Evolutionary conservation across 192 early-diverging fungal species (phyloP), one percentile per base, ranked within the genome.

Genomic region (Mortierella claussenii): DNA sequence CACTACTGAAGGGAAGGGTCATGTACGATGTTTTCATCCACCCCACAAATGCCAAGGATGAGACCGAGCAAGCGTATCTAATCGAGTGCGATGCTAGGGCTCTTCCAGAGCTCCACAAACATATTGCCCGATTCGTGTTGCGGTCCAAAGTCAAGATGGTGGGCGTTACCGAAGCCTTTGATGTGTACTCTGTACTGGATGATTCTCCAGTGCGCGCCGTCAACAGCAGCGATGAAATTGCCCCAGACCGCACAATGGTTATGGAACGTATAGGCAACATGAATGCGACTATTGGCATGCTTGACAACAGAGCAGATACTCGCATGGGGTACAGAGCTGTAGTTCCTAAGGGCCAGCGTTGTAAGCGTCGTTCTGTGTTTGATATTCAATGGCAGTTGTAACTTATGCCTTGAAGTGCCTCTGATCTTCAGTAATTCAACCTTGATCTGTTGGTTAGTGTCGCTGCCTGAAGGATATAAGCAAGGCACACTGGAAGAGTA

Each of bases 21-120:
- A 78, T 99, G 15, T 93, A 85, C 50, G 97, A 99, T 69, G 90
- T 89, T 23, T 96, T 99, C 63, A 87, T 99, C 23, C 93, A 97
- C 78, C 92, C 92, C 4, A 58, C 81, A 24, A 91, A 92, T 79
- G 49, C 53, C 0, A 71, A 60, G 28, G 83, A 86, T 26, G 90
- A 91, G 40, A 87, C 88, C 32, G 88, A 90, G 46, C 87, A 89
- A 1, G 81, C 69, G 33, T 96, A 85, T 68, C 65, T 97, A 31
- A 79, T 98, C 21, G 95, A 98, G 49, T 88, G 87, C 23, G 92
- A 93, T 60, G 79, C 83, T n/a, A 78, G 79, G 4, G 85, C 71
- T 12, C 71, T 82, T 17, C 73, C 65, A 7, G 69, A 68, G 12
- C 66, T 97, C 3, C 65, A 83, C 18, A 81, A 83, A 43, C 91